phyloP scores from a whole-genome alignment of 1,284 basidiomycete genomes.

The Pyrrhoderma lamaoense region DNA sequence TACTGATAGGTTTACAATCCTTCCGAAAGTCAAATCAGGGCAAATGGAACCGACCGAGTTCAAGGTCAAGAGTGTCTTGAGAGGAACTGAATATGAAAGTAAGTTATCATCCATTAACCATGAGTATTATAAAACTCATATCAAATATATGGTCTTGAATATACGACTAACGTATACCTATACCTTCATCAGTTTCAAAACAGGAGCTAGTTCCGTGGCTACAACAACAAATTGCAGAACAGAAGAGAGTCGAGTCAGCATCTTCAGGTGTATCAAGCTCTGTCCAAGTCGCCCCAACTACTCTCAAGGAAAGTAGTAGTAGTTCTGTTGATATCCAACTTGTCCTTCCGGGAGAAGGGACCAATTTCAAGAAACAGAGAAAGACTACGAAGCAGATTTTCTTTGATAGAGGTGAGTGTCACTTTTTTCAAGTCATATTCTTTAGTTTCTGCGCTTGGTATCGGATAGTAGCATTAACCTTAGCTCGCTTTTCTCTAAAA shows the following conservation, averaged over 20 bases:
- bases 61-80: conserved; percentile 74
- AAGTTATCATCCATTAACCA: conserved; percentile 22
- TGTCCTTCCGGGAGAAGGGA: conserved; percentile 52
- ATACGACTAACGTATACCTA: background rate
- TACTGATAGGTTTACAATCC: conserved; percentile 56
- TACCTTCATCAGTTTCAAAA: conserved; percentile 32
- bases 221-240: conserved; percentile 24
- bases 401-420: conserved; percentile 49
- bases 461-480: no score
- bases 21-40: conserved; percentile 50
- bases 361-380: conserved; percentile 53
- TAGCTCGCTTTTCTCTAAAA: no score
- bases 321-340: conserved; percentile 49
- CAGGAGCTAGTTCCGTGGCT: conserved; percentile 25
- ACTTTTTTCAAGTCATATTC: conserved; percentile 6
- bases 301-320: conserved; percentile 37
- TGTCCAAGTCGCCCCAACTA: conserved; percentile 20
- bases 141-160: no score
- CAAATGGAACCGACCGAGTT: conserved; percentile 61
- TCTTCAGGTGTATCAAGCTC: conserved; percentile 34
- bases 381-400: conserved; percentile 66
- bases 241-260: conserved; percentile 22
- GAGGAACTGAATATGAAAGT: conserved; percentile 69
- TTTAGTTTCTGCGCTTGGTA: conserved; percentile 10
- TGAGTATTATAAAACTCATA: no score